Conservation (phyloP, 805 yeast species). For the Metschnikowia vanudenii region DNA sequence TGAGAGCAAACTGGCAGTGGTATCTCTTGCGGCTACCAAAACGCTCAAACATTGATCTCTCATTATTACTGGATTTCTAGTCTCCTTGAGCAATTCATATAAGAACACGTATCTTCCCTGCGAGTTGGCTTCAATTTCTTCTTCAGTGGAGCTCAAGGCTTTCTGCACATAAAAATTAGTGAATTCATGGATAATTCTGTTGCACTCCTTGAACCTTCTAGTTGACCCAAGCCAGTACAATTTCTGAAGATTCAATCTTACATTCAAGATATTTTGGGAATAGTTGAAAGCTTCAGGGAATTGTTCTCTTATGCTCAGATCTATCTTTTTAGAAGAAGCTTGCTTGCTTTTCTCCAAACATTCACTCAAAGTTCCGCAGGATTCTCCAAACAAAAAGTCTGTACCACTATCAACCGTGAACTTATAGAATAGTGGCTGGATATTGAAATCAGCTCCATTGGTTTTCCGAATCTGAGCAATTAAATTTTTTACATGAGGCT, state of each 20-base stretch:
- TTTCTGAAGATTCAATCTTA: conserved; percentile 14
- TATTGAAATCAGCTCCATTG: conserved; percentile 12
- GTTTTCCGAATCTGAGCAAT: conserved; percentile 16
- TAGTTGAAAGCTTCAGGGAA: conserved; percentile 19
- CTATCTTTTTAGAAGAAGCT: conserved; percentile 1
- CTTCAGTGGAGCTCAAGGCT: conserved; percentile 34
- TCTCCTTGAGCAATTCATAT: conserved; percentile 47
- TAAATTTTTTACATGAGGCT: conserved; percentile 24
- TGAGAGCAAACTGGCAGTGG: conserved; percentile 52
- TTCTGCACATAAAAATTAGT: conserved; percentile 36
- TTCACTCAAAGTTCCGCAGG: conserved; percentile 18
- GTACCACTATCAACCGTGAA: conserved; percentile 21
- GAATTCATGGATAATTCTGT: conserved; percentile 16
- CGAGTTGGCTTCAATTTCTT: conserved; percentile 31
- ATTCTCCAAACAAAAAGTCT: conserved; percentile 20
- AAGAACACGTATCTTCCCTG: conserved; percentile 46
- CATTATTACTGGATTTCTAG: conserved; percentile 45
- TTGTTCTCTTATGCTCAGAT: conserved; percentile 10
- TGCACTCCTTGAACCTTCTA: conserved; percentile 13
- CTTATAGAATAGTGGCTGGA: conserved; percentile 19
- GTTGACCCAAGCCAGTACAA: conserved; percentile 15
- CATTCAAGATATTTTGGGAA: conserved; percentile 15
- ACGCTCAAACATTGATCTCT: conserved; percentile 53
- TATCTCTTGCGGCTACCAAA: conserved; percentile 54
- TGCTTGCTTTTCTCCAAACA: conserved; percentile 6